phyloP scores from a whole-genome alignment of 2,329 filamentous ascomycete genomes.

The Bertia moriformis region DNA sequence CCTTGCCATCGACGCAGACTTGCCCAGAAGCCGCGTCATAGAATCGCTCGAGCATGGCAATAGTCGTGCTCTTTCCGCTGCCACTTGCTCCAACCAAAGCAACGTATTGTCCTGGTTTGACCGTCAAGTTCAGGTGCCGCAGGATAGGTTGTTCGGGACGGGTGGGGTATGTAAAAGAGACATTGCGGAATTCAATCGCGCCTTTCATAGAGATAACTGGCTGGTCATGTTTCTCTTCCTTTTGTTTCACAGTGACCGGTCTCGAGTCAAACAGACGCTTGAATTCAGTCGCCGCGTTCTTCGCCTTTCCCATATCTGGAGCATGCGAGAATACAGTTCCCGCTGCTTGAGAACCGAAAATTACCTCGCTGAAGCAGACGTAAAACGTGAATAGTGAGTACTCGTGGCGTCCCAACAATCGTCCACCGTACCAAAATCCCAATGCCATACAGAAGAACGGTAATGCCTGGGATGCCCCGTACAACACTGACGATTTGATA shows the following conservation, averaged over 20 bases:
- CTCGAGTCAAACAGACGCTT: slow-evolving; percentile 73
- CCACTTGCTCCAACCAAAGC: slow-evolving; percentile 89
- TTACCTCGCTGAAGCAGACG: slow-evolving; percentile 71
- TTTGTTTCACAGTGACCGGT: slow-evolving; percentile 69
- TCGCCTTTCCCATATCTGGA: slow-evolving; percentile 85
- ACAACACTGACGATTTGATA: slow-evolving; percentile 62
- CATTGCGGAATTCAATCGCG: slow-evolving; percentile 73
- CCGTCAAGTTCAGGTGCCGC: slow-evolving; percentile 61
- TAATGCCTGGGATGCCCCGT: slow-evolving; percentile 71
- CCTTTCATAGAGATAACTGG: slow-evolving; percentile 57
- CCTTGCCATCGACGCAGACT: slow-evolving; percentile 68
- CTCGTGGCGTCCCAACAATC: slow-evolving; percentile 54
- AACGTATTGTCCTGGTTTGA: slow-evolving; percentile 68
- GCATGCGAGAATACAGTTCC: slow-evolving; percentile 81
- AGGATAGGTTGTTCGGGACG: slow-evolving; percentile 84
- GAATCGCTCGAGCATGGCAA: slow-evolving; percentile 82
- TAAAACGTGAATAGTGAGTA: slow-evolving; percentile 81
- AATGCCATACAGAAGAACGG: slow-evolving; percentile 74
- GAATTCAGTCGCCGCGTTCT: slow-evolving; percentile 66
- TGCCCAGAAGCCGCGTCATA: slow-evolving; percentile 76
- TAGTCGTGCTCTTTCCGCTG: slow-evolving; percentile 87
- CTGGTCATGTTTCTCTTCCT: slow-evolving; percentile 37
- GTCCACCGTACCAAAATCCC: slow-evolving; percentile 85
- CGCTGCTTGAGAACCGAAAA: slow-evolving; percentile 85
- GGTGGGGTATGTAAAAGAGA: slow-evolving; percentile 89